Evolutionary conservation across 345 rosid species (phyloP), one percentile per base, ranked within the genome.

Genomic region (Gossypium raimondii): DNA sequence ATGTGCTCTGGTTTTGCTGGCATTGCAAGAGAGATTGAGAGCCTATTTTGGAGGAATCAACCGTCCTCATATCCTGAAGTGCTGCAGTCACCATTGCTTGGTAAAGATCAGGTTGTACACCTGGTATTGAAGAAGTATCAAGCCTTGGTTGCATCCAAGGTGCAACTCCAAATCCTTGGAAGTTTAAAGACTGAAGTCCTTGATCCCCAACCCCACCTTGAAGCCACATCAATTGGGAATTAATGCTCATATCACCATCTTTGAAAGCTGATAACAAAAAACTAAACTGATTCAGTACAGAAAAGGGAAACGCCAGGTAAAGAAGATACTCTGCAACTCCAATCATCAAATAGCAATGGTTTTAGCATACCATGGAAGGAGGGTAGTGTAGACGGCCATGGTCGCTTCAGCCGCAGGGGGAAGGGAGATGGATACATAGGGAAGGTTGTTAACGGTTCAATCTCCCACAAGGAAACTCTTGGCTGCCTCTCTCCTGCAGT

Each of bases 401-500:
- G 98, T 71, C 99, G 91, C 85, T 95, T 95, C 72, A 93, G 90
- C 86, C 98, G 82, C 63, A 89, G 81, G 55, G 98, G 94, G 77
- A 95, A 95, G 43, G 93, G 94, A 77, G 99, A 89, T 0, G 99
- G 94, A 79, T 95, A 95, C 96, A 91, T 95, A 0, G 99, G 99
- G 79, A 95, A 95, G 50, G 99, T 95, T 65, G 97, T 88, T 65
- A 95, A 83, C n/a, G 99, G 99, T 77, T 95, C 99, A 77, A 95
- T 89, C 83, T 95, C 98, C 99, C 99, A 95, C 45, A 95, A 77
- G 27, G 99, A 95, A 63, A 95, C 99, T 76, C 99, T 85, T 8
- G 97, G 99, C 78, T 95, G 99, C 86, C 92, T 90, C 81, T 95
- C 99, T 38, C 99, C 99, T 14, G 97, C 97, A 2, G 97, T 91